These are phyloP conservation scores for Leptodermis oblonga DNA, from an alignment of 257 asterid genomes.

Conservation along the genomic window DNA sequence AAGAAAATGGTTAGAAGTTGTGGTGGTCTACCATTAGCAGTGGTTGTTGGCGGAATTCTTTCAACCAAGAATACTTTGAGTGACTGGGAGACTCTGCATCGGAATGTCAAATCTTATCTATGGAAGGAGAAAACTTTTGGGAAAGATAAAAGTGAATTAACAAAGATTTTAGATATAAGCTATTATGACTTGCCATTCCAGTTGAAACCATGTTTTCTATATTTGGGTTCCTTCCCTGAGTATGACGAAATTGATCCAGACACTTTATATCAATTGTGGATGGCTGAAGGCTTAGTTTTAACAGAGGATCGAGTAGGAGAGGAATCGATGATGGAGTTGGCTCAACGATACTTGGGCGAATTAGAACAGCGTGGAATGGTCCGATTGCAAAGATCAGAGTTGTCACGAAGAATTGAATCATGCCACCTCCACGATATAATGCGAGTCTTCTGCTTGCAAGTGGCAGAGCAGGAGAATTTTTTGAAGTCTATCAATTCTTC, in stretches of 20 bases:
- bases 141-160: neutral
- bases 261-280: slow-evolving; percentile 2
- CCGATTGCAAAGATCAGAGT: neutral
- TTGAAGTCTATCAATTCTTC: neutral
- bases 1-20: neutral
- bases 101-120: neutral
- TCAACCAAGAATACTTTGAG: neutral
- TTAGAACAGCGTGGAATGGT: slow-evolving; percentile 6
- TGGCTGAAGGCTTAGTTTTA: slow-evolving; percentile 4
- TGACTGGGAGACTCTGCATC: neutral
- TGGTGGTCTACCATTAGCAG: slow-evolving; percentile 11
- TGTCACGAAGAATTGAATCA: neutral
- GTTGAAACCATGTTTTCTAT: slow-evolving; percentile 22
- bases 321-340: slow-evolving; percentile 8
- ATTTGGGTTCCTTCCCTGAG: neutral
- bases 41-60: slow-evolving; percentile 14
- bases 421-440: slow-evolving; percentile 1
- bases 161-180: neutral
- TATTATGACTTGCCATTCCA: slow-evolving; percentile 15
- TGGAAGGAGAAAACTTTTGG: neutral
- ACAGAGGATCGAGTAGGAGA: neutral
- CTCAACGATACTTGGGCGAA: slow-evolving; percentile 5
- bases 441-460: neutral
- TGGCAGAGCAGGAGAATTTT: slow-evolving; percentile 1
- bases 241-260: neutral